A percentile compares a stretch with the other conserved stretches of the same genome.
Evolutionary conservation across 2,329 filamentous ascomycete genomes (phyloP).

Genomic region (Xylogone sp.): DNA sequence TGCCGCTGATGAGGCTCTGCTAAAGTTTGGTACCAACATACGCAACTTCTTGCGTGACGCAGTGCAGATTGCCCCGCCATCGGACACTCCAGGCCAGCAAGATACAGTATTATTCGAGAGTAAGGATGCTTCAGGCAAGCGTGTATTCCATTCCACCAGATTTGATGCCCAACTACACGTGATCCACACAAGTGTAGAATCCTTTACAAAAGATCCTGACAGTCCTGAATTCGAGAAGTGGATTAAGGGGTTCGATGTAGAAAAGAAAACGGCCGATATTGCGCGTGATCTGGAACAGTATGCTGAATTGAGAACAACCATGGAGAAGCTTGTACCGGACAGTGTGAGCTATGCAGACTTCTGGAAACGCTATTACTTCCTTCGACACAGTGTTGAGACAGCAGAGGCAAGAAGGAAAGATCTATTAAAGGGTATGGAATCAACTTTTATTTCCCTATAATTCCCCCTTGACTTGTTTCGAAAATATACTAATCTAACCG

Average conservation of each 20-base stretch:
- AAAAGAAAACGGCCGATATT: slow-evolving; percentile 81
- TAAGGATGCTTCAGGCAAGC: slow-evolving; percentile 83
- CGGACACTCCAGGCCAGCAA: slow-evolving; percentile 44
- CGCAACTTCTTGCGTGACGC: slow-evolving; percentile 88
- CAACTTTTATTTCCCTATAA: neutral
- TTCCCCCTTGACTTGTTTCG: too few species aligned
- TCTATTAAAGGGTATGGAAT: slow-evolving; percentile 74
- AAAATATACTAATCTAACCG: too few species aligned
- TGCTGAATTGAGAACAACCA: slow-evolving; percentile 76
- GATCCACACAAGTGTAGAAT: slow-evolving; percentile 80
- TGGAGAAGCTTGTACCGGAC: slow-evolving; percentile 96
- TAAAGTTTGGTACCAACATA: slow-evolving; percentile 88
- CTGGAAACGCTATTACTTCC: slow-evolving; percentile 94
- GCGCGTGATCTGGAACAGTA: slow-evolving; percentile 80
- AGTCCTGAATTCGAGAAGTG: slow-evolving; percentile 73
- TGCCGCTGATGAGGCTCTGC: slow-evolving; percentile 88
- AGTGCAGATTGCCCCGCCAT: slow-evolving; percentile 78
- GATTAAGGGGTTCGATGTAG: slow-evolving; percentile 71
- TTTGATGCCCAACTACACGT: slow-evolving; percentile 96
- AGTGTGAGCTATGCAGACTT: slow-evolving; percentile 85
- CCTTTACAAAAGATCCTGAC: slow-evolving; percentile 77
- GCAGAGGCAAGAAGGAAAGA: slow-evolving; percentile 87
- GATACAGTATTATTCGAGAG: slow-evolving; percentile 82
- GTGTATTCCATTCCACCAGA: slow-evolving; percentile 89
- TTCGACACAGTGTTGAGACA: slow-evolving; percentile 87